Percentiles rank a stretch among this genome's conserved stretches.
Conservation (phyloP, 1,139 yeast genomes). For the Debaryomyces sp. region DNA sequence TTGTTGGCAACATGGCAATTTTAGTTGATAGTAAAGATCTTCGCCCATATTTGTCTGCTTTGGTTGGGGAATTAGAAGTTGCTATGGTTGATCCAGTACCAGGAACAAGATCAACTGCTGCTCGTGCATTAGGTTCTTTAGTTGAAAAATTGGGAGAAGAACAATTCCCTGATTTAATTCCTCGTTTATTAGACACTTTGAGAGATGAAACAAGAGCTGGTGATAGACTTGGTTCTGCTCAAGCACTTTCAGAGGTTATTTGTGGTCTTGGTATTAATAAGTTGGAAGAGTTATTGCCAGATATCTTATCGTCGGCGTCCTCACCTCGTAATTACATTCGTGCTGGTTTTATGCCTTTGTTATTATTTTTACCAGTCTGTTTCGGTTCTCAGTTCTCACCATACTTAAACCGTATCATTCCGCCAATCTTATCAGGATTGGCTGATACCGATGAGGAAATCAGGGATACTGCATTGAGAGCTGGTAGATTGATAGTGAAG, state of each 20-base stretch:
- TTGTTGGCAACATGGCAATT: slow-evolving; percentile 98
- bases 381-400: slow-evolving; percentile 94
- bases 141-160: slow-evolving; percentile 97
- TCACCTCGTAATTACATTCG: slow-evolving; percentile 71
- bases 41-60: slow-evolving; percentile 74
- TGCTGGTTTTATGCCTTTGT: slow-evolving; percentile 90
- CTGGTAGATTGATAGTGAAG: slow-evolving; percentile 89
- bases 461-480: slow-evolving; percentile 86
- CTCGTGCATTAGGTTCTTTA: slow-evolving; percentile 93
- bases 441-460: slow-evolving; percentile 89
- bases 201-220: slow-evolving; percentile 84
- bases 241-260: slow-evolving; percentile 91
- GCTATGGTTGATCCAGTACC: slow-evolving; percentile 99
- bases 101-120: slow-evolving; percentile 94
- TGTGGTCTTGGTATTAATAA: slow-evolving; percentile 88
- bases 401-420: slow-evolving; percentile 80
- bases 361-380: slow-evolving; percentile 89
- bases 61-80: slow-evolving; percentile 80
- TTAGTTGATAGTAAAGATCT: slow-evolving; percentile 87
- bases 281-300: slow-evolving; percentile 86
- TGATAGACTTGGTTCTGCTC: slow-evolving; percentile 96
- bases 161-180: slow-evolving; percentile 89
- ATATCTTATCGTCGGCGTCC: slow-evolving; percentile 72
- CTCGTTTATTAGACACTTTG: slow-evolving; percentile 74
- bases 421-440: slow-evolving; percentile 86